Evolutionary conservation across 306 rosid genomes (phyloP).

Genomic region (Sindora glabra): DNA sequence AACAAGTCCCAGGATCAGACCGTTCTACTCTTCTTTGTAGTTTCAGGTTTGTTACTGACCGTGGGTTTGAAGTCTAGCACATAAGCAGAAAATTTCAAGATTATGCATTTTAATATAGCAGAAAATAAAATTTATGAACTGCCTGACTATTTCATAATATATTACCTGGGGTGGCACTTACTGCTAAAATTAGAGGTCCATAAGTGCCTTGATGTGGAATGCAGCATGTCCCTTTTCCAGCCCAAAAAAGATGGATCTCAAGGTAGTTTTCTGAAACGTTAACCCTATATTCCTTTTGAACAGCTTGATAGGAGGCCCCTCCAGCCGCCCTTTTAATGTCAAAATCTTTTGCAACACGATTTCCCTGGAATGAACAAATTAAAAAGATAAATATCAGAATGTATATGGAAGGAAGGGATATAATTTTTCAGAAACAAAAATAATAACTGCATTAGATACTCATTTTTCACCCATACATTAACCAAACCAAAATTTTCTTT

Average conservation of each 20-base stretch:
- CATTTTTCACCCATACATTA: no score
- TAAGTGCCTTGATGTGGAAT: slow-evolving; percentile 50
- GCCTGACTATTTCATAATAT: neutral
- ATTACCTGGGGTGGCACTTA: slow-evolving; percentile 68
- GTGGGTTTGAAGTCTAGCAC: slow-evolving; percentile 51
- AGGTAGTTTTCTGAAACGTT: slow-evolving; percentile 51
- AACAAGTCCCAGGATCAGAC: slow-evolving; percentile 50
- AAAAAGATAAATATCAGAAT: neutral
- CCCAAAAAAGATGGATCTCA: slow-evolving; percentile 85
- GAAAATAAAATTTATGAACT: neutral
- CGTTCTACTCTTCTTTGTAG: slow-evolving; percentile 36
- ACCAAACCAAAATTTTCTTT: neutral
- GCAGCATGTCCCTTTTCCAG: slow-evolving; percentile 87
- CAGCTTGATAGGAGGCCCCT: slow-evolving; percentile 33
- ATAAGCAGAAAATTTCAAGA: slow-evolving; percentile 1
- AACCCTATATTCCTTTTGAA: slow-evolving; percentile 22
- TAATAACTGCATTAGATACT: neutral
- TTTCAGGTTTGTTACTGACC: slow-evolving; percentile 47
- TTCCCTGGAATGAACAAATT: slow-evolving; percentile 31
- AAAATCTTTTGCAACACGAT: slow-evolving; percentile 47
- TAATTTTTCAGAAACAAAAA: no score
- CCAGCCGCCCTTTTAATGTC: slow-evolving; percentile 62
- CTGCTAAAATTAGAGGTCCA: slow-evolving; percentile 75
- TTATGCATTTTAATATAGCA: neutral
- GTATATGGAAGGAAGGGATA: neutral